These are phyloP conservation scores for Peribolospora baueri DNA, from an alignment of 768 basidiomycete species.

Conservation along the genomic window DNA sequence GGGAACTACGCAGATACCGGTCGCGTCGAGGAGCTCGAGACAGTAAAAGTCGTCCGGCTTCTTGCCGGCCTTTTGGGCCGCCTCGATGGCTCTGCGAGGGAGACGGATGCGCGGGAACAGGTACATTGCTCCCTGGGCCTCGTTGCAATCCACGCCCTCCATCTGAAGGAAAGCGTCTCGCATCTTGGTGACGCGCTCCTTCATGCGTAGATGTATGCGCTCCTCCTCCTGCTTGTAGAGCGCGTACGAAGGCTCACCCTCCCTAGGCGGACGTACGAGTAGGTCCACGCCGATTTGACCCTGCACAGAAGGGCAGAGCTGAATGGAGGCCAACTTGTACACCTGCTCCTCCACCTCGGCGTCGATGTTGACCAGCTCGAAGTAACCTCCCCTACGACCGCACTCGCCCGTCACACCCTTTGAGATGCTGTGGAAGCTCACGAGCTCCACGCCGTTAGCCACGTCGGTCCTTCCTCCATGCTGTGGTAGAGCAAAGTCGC, in stretches of 20 bases:
- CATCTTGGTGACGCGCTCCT: conserved; percentile 46
- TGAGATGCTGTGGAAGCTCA: conserved; percentile 93
- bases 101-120: conserved; percentile 65
- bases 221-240: conserved; percentile 68
- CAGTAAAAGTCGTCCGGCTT: conserved; percentile 76
- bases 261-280: conserved; percentile 68
- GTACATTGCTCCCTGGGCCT: conserved; percentile 80
- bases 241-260: conserved; percentile 46
- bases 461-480: too few species aligned
- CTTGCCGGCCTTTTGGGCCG: conserved; percentile 45
- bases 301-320: conserved; percentile 63
- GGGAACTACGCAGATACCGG: conserved; percentile 81
- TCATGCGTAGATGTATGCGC: conserved; percentile 48
- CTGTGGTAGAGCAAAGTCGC: conserved; percentile 34
- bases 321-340: conserved; percentile 88
- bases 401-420: conserved; percentile 94
- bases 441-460: conserved; percentile 34
- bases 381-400: conserved; percentile 89
- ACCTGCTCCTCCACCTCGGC: conserved; percentile 57
- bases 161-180: conserved; percentile 51
- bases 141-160: conserved; percentile 69
- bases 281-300: conserved; percentile 89
- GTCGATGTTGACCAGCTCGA: conserved; percentile 64
- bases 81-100: conserved; percentile 43
- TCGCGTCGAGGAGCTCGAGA: conserved; percentile 54